Conservation (phyloP, 129 eudicot genomes). For the Lonicera japonica region DNA sequence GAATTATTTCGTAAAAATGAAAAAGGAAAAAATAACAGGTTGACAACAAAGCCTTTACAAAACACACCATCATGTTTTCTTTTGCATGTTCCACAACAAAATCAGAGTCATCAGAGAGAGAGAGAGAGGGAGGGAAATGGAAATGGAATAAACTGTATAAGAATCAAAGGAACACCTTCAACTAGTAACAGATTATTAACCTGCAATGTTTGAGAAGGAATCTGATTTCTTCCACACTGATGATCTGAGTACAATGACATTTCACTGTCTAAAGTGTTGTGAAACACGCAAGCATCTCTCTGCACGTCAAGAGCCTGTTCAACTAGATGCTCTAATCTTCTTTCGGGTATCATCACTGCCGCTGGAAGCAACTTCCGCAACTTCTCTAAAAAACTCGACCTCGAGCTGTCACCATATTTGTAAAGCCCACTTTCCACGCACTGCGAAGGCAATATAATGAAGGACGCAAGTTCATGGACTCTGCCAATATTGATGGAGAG, state of each 20-base stretch:
- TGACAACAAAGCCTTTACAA: too few species aligned
- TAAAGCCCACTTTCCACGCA: conserved; percentile 7
- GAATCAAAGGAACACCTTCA: neutral
- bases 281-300: conserved; percentile 26
- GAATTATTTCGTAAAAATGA: too few species aligned
- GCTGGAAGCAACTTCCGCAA: conserved; percentile 34
- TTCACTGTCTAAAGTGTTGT: conserved; percentile 28
- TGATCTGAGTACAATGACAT: conserved; percentile 27
- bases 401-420: neutral
- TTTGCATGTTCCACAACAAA: too few species aligned
- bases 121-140: too few species aligned
- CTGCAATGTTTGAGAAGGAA: conserved; percentile 31
- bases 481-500: conserved; percentile 16
- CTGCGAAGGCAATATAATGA: conserved; percentile 14
- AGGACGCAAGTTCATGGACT: conserved; percentile 29
- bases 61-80: too few species aligned
- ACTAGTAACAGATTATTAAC: conserved; percentile 11
- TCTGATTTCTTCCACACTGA: conserved; percentile 28
- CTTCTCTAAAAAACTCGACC: conserved; percentile 19
- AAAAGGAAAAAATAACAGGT: too few species aligned
- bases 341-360: conserved; percentile 26
- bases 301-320: conserved; percentile 34
- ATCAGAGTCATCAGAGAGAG: too few species aligned
- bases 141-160: neutral
- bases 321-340: conserved; percentile 30